A percentile compares a stretch with the other conserved stretches of the same genome.
Evolutionary conservation across 169 alveolate species (phyloP).

Genomic region (Cryptosporidium sp.): DNA sequence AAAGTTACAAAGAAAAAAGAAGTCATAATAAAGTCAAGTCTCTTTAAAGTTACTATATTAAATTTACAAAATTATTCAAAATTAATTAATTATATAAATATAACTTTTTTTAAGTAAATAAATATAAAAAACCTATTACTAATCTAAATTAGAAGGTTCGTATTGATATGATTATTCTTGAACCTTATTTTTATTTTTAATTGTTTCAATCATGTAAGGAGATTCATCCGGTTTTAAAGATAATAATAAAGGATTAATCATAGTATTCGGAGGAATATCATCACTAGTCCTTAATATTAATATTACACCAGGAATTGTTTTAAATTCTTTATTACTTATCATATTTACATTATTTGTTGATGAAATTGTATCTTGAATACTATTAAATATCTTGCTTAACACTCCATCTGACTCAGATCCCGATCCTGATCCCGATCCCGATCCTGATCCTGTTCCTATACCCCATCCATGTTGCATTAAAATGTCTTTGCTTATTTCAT

Average conservation of each 20-base stretch:
- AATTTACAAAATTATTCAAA: background rate
- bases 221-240: conserved; percentile 63
- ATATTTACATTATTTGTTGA: background rate
- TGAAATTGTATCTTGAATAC: background rate
- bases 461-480: conserved; percentile 54
- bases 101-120: background rate
- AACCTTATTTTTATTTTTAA: conserved; percentile 5
- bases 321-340: background rate
- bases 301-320: conserved; percentile 46
- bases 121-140: no score
- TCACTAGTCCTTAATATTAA: conserved; percentile 52
- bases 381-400: background rate
- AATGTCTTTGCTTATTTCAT: background rate
- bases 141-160: no score
- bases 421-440: background rate
- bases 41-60: background rate
- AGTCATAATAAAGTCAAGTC: background rate
- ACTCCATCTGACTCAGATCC: background rate
- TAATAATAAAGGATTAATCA: conserved; percentile 36
- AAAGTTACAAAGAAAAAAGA: conserved; percentile 42
- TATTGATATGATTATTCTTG: background rate
- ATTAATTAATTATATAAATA: no score
- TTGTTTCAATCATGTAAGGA: conserved; percentile 51
- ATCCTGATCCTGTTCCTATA: background rate
- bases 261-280: conserved; percentile 35